Percentiles rank a stretch among this genome's conserved stretches.
Evolutionary conservation across 2,329 filamentous ascomycete genomes (phyloP).

Genomic region (Diaporthe australafricana): DNA sequence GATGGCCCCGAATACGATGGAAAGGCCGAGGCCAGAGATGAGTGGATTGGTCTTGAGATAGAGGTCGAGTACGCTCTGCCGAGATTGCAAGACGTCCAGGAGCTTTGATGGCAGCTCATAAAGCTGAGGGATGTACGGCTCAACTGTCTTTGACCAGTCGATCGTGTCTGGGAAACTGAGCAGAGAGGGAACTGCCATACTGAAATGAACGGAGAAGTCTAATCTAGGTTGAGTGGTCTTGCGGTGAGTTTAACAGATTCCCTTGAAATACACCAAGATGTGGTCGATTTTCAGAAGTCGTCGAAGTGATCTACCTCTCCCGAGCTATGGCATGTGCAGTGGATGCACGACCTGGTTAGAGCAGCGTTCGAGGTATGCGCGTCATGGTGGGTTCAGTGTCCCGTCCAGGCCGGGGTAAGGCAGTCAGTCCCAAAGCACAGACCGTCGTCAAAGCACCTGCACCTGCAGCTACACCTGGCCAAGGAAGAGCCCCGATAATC

Average conservation of each 20-base stretch:
- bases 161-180: slow-evolving; percentile 79
- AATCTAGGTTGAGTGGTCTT: neutral
- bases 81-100: slow-evolving; percentile 68
- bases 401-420: neutral
- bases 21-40: slow-evolving; percentile 78
- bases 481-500: neutral
- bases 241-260: neutral
- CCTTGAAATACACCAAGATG: neutral
- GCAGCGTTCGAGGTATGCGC: slow-evolving; percentile 31
- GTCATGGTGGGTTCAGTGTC: slow-evolving; percentile 32
- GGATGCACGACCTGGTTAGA: neutral
- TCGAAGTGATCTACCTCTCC: neutral
- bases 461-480: neutral
- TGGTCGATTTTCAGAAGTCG: neutral
- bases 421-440: slow-evolving; percentile 3
- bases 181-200: slow-evolving; percentile 80
- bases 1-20: slow-evolving; percentile 75
- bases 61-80: slow-evolving; percentile 73
- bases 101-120: slow-evolving; percentile 76
- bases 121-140: slow-evolving; percentile 79
- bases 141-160: slow-evolving; percentile 79
- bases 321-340: neutral
- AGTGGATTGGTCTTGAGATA: slow-evolving; percentile 91
- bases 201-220: neutral
- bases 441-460: neutral